These are phyloP conservation scores for Pichiaceae sp. DNA, from an alignment of 1,139 yeast species.

Conservation along the genomic window DNA sequence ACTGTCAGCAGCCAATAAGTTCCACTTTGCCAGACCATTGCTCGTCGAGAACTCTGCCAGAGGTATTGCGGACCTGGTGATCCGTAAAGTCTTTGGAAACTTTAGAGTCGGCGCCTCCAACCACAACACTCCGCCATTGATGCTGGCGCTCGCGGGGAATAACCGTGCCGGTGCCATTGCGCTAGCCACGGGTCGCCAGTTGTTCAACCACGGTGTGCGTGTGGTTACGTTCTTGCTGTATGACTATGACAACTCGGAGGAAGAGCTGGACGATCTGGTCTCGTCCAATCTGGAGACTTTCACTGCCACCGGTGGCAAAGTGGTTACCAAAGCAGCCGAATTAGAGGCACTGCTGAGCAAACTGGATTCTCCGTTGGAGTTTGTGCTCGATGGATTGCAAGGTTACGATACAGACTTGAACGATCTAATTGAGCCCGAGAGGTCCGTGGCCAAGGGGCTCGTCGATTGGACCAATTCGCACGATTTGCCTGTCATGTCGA, in stretches of 20 bases:
- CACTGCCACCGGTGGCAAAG: constrained; percentile 45
- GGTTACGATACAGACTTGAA: constrained; percentile 66
- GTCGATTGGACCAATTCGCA: constrained; percentile 62
- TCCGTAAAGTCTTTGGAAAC: constrained; percentile 59
- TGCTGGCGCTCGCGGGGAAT: constrained; percentile 64
- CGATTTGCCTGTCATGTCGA: constrained; percentile 48
- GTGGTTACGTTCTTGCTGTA: constrained; percentile 50
- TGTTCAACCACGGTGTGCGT: constrained; percentile 66
- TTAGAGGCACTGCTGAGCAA: constrained; percentile 26
- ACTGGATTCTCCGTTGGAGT: constrained; percentile 67
- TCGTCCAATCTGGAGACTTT: constrained; percentile 45
- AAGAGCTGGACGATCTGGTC: constrained; percentile 22
- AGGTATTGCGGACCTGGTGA: constrained; percentile 52
- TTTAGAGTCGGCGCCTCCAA: constrained; percentile 34
- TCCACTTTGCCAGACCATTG: constrained; percentile 39
- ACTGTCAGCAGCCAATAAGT: constrained; percentile 45
- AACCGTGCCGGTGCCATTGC: constrained; percentile 71
- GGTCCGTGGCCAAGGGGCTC: constrained; percentile 34
- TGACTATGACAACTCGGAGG: constrained; percentile 23
- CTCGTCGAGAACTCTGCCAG: constrained; percentile 68
- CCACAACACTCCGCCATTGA: constrained; percentile 74
- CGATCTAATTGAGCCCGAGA: constrained; percentile 40
- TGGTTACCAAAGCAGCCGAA: constrained; percentile 31
- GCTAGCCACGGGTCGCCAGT: constrained; percentile 71
- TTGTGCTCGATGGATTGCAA: constrained; percentile 73